Conservation (phyloP, 2,329 filamentous ascomycete genomes). For the Saccharata proteae region DNA sequence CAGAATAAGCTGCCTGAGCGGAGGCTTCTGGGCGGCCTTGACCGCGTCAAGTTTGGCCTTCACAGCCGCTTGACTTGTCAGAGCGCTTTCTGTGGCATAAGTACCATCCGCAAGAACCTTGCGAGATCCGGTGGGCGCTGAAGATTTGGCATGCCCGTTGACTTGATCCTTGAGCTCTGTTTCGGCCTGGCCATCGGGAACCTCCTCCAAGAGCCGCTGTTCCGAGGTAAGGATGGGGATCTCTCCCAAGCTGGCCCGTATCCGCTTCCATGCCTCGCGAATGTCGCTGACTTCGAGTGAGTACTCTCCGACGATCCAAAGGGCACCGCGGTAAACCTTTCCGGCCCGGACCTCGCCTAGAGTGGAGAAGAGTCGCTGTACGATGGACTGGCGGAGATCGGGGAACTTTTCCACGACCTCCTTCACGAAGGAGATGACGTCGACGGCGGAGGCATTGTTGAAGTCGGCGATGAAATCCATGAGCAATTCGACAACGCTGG, state of each 20-base stretch:
- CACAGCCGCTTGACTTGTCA: slow-evolving; percentile 83
- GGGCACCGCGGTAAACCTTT: slow-evolving; percentile 90
- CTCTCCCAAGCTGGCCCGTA: slow-evolving; percentile 84
- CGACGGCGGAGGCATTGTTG: slow-evolving; percentile 90
- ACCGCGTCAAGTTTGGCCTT: slow-evolving; percentile 90
- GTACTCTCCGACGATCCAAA: slow-evolving; percentile 98
- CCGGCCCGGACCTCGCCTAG: slow-evolving; percentile 87
- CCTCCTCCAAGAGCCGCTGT: slow-evolving; percentile 79
- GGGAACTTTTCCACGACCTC: slow-evolving; percentile 98
- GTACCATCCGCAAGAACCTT: slow-evolving; percentile 94
- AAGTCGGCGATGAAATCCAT: slow-evolving; percentile 99
- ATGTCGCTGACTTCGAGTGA: slow-evolving; percentile 90
- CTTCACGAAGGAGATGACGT: slow-evolving; percentile 97
- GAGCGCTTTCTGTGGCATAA: slow-evolving; percentile 90
- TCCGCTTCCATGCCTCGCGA: slow-evolving; percentile 90
- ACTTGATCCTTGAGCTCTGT: slow-evolving; percentile 55
- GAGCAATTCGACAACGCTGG: slow-evolving; percentile 87
- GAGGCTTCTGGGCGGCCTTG: slow-evolving; percentile 93
- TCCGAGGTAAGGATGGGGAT: slow-evolving; percentile 95
- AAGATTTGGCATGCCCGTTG: slow-evolving; percentile 67
- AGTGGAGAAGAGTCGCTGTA: slow-evolving; percentile 78
- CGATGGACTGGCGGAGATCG: slow-evolving; percentile 72
- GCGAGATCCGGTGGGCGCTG: slow-evolving; percentile 70
- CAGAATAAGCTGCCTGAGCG: slow-evolving; percentile 83
- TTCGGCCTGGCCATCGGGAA: slow-evolving; percentile 53